phyloP scores from a whole-genome alignment of 176 grass and related monocot genomes.

The Typha latifolia region DNA sequence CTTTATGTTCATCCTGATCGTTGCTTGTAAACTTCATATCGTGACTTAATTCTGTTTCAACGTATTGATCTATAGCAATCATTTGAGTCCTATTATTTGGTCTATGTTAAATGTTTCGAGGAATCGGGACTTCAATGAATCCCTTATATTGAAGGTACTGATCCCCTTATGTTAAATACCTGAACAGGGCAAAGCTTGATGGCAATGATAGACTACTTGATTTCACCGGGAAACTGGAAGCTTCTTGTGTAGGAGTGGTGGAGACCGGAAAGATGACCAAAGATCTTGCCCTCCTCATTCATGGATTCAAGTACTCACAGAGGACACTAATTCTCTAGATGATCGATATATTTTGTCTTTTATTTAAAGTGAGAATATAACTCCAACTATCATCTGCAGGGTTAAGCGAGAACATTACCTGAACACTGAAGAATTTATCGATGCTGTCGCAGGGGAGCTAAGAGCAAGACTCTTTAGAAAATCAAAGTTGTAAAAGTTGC shows the following conservation, averaged over 20 bases:
- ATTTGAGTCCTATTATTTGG: background rate
- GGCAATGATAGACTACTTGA: conserved; percentile 33
- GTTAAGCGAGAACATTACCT: conserved; percentile 40
- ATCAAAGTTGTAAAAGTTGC: conserved; percentile 30
- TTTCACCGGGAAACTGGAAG: conserved; percentile 51
- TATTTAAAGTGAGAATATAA: background rate
- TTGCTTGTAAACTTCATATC: background rate
- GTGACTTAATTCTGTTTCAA: no score
- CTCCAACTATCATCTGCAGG: conserved; percentile 22
- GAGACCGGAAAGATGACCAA: conserved; percentile 89
- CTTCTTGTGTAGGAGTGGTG: conserved; percentile 54
- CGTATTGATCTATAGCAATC: no score
- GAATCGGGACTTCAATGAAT: background rate
- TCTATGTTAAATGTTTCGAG: background rate
- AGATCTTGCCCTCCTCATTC: conserved; percentile 62
- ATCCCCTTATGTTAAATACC: background rate
- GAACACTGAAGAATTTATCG: conserved; percentile 50
- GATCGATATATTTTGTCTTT: background rate
- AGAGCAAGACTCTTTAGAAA: conserved; percentile 30
- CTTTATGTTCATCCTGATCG: background rate
- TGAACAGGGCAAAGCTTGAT: conserved; percentile 57
- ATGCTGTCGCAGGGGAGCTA: conserved; percentile 46
- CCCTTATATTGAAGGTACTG: background rate
- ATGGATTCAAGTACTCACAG: conserved; percentile 42
- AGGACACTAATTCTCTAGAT: background rate